Base-by-base conservation (phyloP, 2,329 filamentous ascomycete genomes). In the Teratosphaeriaceae sp. region DNA sequence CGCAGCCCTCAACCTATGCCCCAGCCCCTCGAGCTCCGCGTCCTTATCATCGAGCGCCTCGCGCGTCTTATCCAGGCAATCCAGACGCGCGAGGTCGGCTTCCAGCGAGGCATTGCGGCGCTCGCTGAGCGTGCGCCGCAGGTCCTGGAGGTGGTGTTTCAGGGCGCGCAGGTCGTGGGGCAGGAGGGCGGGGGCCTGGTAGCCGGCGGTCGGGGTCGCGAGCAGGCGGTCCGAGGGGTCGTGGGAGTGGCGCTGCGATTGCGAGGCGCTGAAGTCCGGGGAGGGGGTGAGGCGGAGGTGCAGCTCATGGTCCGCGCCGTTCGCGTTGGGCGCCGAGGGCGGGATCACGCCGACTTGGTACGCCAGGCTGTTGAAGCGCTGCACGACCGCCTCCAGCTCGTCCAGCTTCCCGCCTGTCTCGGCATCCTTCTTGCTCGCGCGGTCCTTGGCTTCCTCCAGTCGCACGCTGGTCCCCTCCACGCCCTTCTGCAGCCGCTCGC, bases 11-110 rank as follows among this genome's bases (percentile, higher is more conserved):
- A 94, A 85, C 33, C 85, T 80, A 65, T 97, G 90, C 54, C 90
- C 85, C 13, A 98, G 73, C 3, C 88, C 85, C 62, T 96, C 90
- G 15, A 98, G 87, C 62, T 98, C 92, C 52, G 82, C 84, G 48
- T 84, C 78, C 70, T 95, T 96, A 67, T 98, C 90, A 61, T 96
- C 89, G 65, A 98, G 92, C 13, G 89, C 88, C 67, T 98, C 94
- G 64, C 92, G 92, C 63, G 96, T 90, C 54, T 85, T 87, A 63
- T 97, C 89, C 8, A 98, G 78, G 50, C 94, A 75, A 62, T 97
- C 92, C 58, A 94, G 85, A 53, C 94, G 88, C 60, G 92, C 90
- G 77, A 96, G 85, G 73, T 96, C 92, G 40, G 83, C 81, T 60
- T 97, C 90, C 58, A 94, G 81, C 1, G 85, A 85, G 4, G 78